A percentile compares a stretch with the other conserved stretches of the same genome.
Evolutionary conservation across 2,329 filamentous ascomycete species (phyloP).

Genomic region (Stagonosporopsis cucurbitacearum): DNA sequence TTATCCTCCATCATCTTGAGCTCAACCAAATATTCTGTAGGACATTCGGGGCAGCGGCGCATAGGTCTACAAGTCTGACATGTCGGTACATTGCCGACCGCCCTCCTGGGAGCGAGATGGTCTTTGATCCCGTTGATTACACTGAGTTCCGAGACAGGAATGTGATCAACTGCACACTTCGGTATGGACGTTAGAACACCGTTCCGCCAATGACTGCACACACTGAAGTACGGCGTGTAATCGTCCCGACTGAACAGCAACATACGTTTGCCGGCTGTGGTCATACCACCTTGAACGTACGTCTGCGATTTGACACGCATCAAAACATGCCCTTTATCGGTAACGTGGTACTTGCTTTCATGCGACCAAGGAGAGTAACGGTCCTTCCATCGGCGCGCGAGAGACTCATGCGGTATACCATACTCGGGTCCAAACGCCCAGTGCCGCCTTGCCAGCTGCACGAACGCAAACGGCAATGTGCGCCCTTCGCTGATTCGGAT

Average conservation of each 20-base stretch:
- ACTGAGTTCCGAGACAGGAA: slow-evolving; percentile 56
- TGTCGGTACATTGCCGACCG: slow-evolving; percentile 57
- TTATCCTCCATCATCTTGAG: slow-evolving; percentile 65
- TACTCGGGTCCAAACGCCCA: slow-evolving; percentile 55
- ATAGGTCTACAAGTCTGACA: slow-evolving; percentile 65
- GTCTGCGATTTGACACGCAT: slow-evolving; percentile 64
- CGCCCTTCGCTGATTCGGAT: slow-evolving; percentile 59
- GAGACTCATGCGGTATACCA: slow-evolving; percentile 38
- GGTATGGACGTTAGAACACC: slow-evolving; percentile 65
- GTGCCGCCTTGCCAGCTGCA: slow-evolving; percentile 63
- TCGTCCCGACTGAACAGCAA: slow-evolving; percentile 66
- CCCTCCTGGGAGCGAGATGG: slow-evolving; percentile 35
- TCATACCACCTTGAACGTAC: slow-evolving; percentile 59
- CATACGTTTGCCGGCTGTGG: slow-evolving; percentile 59
- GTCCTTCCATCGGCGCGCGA: slow-evolving; percentile 63
- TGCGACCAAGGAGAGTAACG: slow-evolving; percentile 61
- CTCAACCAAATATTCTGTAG: slow-evolving; percentile 68
- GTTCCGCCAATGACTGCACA: slow-evolving; percentile 68
- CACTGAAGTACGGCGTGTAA: slow-evolving; percentile 68
- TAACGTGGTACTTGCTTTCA: slow-evolving; percentile 58
- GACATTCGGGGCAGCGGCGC: slow-evolving; percentile 66
- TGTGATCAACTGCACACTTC: slow-evolving; percentile 66
- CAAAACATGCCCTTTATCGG: slow-evolving; percentile 61
- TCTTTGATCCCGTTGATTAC: slow-evolving; percentile 51
- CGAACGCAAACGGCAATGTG: slow-evolving; percentile 63